A percentile compares a stretch with the other conserved stretches of the same genome.
phyloP scores from a whole-genome alignment of 371 early-diverging fungal genomes.

The Mucor plumbeus region DNA sequence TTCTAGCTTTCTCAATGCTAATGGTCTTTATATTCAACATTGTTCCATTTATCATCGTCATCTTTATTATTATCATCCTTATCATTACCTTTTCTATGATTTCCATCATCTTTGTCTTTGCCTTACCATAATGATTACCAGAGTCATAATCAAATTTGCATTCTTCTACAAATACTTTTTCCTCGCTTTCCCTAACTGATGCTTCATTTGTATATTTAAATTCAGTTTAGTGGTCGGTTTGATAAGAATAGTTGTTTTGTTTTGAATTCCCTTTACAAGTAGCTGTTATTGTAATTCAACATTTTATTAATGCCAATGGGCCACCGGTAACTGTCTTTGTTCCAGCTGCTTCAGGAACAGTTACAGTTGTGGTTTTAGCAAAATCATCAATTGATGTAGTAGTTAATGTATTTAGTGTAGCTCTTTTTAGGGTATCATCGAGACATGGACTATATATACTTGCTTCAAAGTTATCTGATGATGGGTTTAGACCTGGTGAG shows the following conservation, averaged over 20 bases:
- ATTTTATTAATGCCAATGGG: background rate
- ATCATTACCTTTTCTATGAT: background rate
- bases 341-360: background rate
- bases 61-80: background rate
- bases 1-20: constrained; percentile 27
- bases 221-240: background rate
- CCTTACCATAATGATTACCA: background rate
- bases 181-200: no score
- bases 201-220: background rate
- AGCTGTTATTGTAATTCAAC: background rate
- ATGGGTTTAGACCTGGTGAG: background rate
- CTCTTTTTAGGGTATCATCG: background rate
- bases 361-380: background rate
- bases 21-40: constrained; percentile 17
- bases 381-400: background rate
- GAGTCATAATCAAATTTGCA: background rate
- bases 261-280: background rate
- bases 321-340: background rate
- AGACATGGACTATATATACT: background rate
- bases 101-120: background rate
- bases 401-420: background rate
- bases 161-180: no score
- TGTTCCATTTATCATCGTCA: background rate
- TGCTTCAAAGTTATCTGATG: background rate
- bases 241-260: background rate